Conservation (phyloP, 148 eudicot species). For the Rhododendron simsii region DNA sequence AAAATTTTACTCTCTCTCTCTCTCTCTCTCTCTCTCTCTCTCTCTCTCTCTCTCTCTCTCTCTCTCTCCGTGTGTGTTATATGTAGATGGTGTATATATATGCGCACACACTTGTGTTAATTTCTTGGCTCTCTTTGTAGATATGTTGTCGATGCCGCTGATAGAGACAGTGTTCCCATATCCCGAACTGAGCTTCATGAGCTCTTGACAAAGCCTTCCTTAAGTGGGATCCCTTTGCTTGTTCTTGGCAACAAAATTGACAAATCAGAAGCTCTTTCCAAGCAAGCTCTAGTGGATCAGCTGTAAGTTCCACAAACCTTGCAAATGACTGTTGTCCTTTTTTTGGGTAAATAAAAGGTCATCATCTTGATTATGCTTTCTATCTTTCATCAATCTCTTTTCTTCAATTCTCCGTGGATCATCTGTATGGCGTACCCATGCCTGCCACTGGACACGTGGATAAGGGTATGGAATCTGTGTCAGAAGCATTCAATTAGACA, state of each 20-base stretch:
- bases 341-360: neutral
- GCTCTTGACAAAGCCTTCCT: constrained; percentile 67
- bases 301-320: constrained; percentile 47
- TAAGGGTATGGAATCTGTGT: neutral
- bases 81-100: neutral
- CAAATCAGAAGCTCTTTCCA: constrained; percentile 80
- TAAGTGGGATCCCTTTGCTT: constrained; percentile 74
- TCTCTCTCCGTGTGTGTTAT: neutral
- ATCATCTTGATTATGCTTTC: neutral
- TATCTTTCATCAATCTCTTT: neutral
- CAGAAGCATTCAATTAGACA: neutral
- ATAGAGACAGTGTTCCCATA: constrained; percentile 78
- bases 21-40: neutral
- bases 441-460: neutral
- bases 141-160: constrained; percentile 94
- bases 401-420: neutral
- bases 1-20: neutral
- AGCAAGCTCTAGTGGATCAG: constrained; percentile 73
- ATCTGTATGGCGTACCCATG: neutral
- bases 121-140: neutral
- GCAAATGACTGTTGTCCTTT: neutral
- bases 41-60: neutral
- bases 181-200: constrained; percentile 74
- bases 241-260: constrained; percentile 86
- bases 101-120: neutral